Base-by-base conservation (phyloP, 371 early-diverging fungal species). In the Cokeromyces recurvatus region DNA sequence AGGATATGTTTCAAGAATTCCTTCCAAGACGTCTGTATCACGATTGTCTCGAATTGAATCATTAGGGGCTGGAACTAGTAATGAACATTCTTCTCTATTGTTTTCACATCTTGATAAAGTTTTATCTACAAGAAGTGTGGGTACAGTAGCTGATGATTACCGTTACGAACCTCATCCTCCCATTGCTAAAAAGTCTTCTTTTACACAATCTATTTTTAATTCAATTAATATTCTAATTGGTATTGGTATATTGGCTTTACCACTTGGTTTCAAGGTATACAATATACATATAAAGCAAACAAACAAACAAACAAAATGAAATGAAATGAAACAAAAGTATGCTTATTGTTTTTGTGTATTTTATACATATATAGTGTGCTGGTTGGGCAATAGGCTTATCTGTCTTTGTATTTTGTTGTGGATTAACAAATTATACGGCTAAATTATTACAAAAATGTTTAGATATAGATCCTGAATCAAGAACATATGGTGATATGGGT, bases 401-500 rank as follows among this genome's bases (percentile, higher is more conserved):
- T 11, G 60, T 86, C 23, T 70, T 89, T 55, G 31, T 64, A 0
- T 63, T 79, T 24, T 86, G 79, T 48, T 70, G 74, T 16, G 51
- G 73, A 1, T 50, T 82, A 29, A 81, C 84, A 14, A 74, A 72
- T 38, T 77, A 82, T 46, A 86, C 87, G 1, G 89, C 85, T 23
- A 83, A 77, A 48, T 32, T 86, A 10, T 57, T 89, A 4, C 76
- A 64, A 12, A 68, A 74, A 52, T 85, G 84, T 55, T 48, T 89
- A 49, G 72, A 78, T 29, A 46, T 61, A 31, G 62, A 70, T 43
- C 65, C 63, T 11, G 66, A 68, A 17, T 63, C 71, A 8, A 55
- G 59, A 20, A 81, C 81, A 11, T 86, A 84, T 62, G 79, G 83
- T 22, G 89, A 89, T 52, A 67, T 85, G 54, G 87, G 82, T 19